Evolutionary conservation across 2,329 filamentous ascomycete species (phyloP).

Genomic region (Seiridium unicorne): DNA sequence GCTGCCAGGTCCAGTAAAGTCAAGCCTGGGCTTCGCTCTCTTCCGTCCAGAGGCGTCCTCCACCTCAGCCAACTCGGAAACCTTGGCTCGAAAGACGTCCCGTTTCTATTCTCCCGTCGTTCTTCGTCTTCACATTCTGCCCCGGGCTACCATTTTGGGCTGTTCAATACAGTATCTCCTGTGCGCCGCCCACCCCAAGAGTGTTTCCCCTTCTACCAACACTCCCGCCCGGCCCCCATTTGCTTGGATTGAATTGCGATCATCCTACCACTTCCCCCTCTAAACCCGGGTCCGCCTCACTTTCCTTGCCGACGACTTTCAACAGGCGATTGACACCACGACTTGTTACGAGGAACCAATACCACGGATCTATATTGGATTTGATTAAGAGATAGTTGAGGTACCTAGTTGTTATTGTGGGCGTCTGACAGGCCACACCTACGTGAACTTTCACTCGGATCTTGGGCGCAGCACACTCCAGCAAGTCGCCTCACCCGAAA

Average conservation of each 20-base stretch:
- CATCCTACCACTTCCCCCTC: not conserved
- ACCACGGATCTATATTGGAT: not conserved
- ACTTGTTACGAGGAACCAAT: not conserved
- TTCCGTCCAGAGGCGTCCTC: not conserved
- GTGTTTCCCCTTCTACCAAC: not conserved
- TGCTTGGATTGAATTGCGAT: not conserved
- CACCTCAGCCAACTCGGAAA: not conserved
- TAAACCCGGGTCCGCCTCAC: not conserved
- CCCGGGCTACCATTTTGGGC: not conserved
- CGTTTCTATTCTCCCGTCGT: not conserved
- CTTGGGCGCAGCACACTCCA: not conserved
- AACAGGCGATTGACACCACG: not conserved
- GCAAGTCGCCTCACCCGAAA: not conserved
- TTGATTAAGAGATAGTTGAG: too few species aligned
- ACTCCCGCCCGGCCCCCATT: not conserved
- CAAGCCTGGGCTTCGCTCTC: slow-evolving; percentile 2
- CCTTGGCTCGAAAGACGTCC: not conserved
- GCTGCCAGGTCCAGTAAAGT: slow-evolving; percentile 5
- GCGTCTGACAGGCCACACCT: too few species aligned
- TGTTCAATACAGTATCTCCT: not conserved
- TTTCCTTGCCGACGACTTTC: not conserved
- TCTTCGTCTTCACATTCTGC: not conserved
- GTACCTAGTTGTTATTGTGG: too few species aligned
- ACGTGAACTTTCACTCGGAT: too few species aligned
- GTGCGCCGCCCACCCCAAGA: not conserved